These are phyloP conservation scores for Coelastrella sp. DNA, from an alignment of 139 green algal species.

Conservation along the genomic window DNA sequence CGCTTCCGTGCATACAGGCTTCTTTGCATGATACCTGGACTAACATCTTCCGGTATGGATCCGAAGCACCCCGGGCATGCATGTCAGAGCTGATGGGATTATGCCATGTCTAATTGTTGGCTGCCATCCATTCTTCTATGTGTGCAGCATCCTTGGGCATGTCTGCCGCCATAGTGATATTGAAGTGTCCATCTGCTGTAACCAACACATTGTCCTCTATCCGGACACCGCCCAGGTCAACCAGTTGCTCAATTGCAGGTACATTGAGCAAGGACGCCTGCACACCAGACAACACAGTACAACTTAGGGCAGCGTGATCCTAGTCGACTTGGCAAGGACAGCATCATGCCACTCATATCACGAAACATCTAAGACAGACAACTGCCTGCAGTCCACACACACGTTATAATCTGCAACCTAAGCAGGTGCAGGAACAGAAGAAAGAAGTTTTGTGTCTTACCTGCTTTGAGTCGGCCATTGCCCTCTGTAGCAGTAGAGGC, in stretches of 20 bases:
- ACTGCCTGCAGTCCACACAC: neutral
- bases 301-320: neutral
- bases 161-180: conserved; percentile 37
- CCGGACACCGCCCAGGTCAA: conserved; percentile 63
- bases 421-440: neutral
- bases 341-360: neutral
- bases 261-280: neutral
- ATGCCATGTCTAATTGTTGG: neutral
- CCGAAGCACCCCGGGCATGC: too few relatives aligned
- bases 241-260: neutral
- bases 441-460: conserved; percentile 23
- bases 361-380: too few relatives aligned
- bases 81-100: too few relatives aligned
- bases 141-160: conserved; percentile 23
- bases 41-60: too few relatives aligned
- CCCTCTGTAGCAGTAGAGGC: conserved; percentile 24
- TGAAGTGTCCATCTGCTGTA: conserved; percentile 67
- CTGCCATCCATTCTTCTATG: conserved; percentile 37
- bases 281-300: neutral
- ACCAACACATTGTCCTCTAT: conserved; percentile 94
- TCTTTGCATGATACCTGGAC: too few relatives aligned
- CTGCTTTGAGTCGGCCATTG: conserved; percentile 3
- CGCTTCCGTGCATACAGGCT: too few relatives aligned
- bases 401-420: neutral
- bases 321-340: neutral